Base-by-base conservation (phyloP, 805 yeast genomes). In the Yamadazyma insecticola region DNA sequence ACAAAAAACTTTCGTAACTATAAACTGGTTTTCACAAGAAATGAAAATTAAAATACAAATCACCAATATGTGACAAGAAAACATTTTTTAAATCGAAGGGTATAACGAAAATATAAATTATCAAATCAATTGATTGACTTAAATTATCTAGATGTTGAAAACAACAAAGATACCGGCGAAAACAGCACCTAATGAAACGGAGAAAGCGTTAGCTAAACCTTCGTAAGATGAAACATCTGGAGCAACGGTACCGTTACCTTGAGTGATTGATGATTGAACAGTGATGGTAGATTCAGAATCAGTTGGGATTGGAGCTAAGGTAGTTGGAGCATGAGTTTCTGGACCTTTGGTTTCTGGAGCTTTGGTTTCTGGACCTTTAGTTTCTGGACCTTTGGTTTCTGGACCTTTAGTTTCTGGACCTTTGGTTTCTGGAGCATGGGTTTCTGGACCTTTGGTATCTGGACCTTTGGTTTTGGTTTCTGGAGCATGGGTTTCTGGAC, bases 301-400 rank as follows among this genome's bases (percentile, higher is more conserved):
- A 23, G 30, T 32, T 19, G 30, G 33, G 22, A 35, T 14, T 20
- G 24, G 6, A n/a, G 41, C 29, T 22, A 30, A 24, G 8, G 38
- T 23, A 23, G 32, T 32, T 28, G 37, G 35, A 35, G 37, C 36
- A 17, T 22, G 16, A 11, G 35, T 12, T 24, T 16, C 26, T 11
- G 24, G 17, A 13, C 24, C 33, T 13, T 7, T 26, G 16, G 32
- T 24, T 22, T 17, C 13, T 17, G 32, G 9, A 15, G 14, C 26
- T 7, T 31, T 16, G 10, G 52, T 48, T 50, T 22, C 40, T 41
- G 33, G 59, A 45, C 33, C 36, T 34, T 55, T 52, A 35, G 57
- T 51, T 18, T 18, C 29, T 26, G 20, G 19, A 12, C 24, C 24
- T 15, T 24, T 16, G 7, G 26, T 16, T 4, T 15, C 35, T 30